These are phyloP conservation scores for Aspergillus pseudotamarii DNA, from an alignment of 2,329 filamentous ascomycete species.

Conservation along the genomic window DNA sequence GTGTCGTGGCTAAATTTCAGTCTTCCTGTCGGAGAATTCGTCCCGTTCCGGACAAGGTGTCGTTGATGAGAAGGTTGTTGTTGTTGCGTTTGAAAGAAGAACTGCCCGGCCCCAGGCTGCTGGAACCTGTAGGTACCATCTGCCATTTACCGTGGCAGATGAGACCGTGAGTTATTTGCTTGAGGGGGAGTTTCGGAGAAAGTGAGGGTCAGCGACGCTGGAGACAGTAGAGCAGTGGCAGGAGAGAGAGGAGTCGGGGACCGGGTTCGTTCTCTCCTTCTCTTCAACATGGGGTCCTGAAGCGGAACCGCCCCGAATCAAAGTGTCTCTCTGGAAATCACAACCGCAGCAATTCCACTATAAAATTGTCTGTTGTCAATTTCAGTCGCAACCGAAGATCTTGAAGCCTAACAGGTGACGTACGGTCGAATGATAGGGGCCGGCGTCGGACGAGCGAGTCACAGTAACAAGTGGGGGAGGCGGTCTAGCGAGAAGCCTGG, in stretches of 20 bases:
- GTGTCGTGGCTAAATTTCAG: slow-evolving; percentile 51
- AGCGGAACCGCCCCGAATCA: slow-evolving; percentile 35
- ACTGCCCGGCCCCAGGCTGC: slow-evolving; percentile 56
- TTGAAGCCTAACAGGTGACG: slow-evolving; percentile 13
- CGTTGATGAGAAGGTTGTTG: slow-evolving; percentile 43
- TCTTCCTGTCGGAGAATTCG: slow-evolving; percentile 49
- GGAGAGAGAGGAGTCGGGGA: slow-evolving; percentile 38
- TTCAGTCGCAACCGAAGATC: slow-evolving; percentile 11
- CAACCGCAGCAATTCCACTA: slow-evolving; percentile 21
- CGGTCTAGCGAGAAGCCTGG: slow-evolving; percentile 19
- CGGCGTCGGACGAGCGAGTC: slow-evolving; percentile 30
- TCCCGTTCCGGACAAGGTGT: slow-evolving; percentile 49
- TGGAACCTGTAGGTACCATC: slow-evolving; percentile 59
- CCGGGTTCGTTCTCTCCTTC: slow-evolving; percentile 50
- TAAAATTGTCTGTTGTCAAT: slow-evolving; percentile 13
- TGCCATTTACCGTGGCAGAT: slow-evolving; percentile 57
- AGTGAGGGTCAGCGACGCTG: slow-evolving; percentile 25
- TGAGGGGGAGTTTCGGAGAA: slow-evolving; percentile 30
- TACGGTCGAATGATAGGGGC: slow-evolving; percentile 28
- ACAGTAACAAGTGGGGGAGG: slow-evolving; percentile 23
- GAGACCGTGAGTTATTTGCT: slow-evolving; percentile 44
- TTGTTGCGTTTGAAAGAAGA: slow-evolving; percentile 50
- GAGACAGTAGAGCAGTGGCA: slow-evolving; percentile 27
- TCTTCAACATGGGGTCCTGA: slow-evolving; percentile 52
- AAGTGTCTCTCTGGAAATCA: slow-evolving; percentile 21